These are phyloP conservation scores for Lizonia empirigonia DNA, from an alignment of 2,329 filamentous ascomycete genomes.

Conservation along the genomic window DNA sequence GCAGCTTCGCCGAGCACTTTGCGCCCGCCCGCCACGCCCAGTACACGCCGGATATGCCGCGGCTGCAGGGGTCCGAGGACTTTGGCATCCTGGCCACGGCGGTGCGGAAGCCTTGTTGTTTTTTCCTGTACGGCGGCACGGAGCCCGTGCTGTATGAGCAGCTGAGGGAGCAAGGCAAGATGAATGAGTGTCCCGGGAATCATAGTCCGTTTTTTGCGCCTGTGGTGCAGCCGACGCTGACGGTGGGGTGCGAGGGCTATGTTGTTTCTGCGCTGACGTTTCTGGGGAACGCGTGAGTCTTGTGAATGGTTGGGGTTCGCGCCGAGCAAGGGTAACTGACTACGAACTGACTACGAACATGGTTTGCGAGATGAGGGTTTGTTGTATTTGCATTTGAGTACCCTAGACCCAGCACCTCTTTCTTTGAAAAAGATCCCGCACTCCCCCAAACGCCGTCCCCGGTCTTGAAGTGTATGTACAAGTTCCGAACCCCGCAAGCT, in stretches of 20 bases:
- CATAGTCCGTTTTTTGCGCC: slow-evolving; percentile 66
- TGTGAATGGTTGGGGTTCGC: no score
- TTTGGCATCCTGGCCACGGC: slow-evolving; percentile 61
- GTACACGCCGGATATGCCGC: slow-evolving; percentile 50
- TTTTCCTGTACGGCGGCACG: slow-evolving; percentile 63
- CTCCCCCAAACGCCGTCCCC: slow-evolving; percentile 1
- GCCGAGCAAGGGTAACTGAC: no score
- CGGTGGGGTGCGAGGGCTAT: slow-evolving; percentile 57
- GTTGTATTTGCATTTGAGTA: slow-evolving; percentile 9
- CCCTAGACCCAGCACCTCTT: slow-evolving; percentile 2
- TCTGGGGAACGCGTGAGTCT: slow-evolving; percentile 31
- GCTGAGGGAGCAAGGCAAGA: slow-evolving; percentile 52
- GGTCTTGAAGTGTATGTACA: slow-evolving; percentile 3
- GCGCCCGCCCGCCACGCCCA: slow-evolving; percentile 20
- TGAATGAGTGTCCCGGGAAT: slow-evolving; percentile 62
- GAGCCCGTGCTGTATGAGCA: slow-evolving; percentile 59
- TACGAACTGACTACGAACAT: no score
- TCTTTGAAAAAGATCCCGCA: not conserved
- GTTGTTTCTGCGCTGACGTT: slow-evolving; percentile 58
- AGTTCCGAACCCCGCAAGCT: not conserved
- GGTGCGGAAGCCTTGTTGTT: slow-evolving; percentile 57
- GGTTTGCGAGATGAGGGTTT: no score
- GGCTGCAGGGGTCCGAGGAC: slow-evolving; percentile 61
- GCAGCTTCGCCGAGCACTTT: slow-evolving; percentile 56
- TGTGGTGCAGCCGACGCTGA: slow-evolving; percentile 63